These are phyloP conservation scores for Dimocarpus longan DNA, from an alignment of 345 rosid genomes.

Conservation along the genomic window DNA sequence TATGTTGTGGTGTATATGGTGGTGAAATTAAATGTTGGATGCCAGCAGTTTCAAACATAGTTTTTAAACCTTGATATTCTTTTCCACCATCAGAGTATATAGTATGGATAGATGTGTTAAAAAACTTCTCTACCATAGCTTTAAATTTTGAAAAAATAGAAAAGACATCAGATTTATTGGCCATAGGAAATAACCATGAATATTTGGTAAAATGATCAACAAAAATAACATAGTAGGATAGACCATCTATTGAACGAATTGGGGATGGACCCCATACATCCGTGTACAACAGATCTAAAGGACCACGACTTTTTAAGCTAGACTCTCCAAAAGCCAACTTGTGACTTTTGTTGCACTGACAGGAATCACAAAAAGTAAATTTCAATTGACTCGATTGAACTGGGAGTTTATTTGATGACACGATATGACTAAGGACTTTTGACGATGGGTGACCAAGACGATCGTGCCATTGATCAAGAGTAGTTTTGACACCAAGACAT, in stretches of 20 bases:
- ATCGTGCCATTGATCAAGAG: not conserved
- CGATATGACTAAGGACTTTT: not conserved
- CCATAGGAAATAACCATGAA: too few species aligned
- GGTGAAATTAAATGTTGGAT: not conserved
- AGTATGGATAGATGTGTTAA: not conserved
- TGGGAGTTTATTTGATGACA: not conserved
- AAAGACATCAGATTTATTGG: not conserved
- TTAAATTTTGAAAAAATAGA: not conserved
- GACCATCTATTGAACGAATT: not conserved
- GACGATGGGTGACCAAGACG: not conserved
- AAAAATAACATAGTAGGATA: too few species aligned
- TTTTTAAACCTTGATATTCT: not conserved
- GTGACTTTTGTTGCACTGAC: constrained; percentile 15
- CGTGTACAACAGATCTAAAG: not conserved
- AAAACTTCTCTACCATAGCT: not conserved
- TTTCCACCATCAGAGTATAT: not conserved
- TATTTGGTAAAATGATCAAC: too few species aligned
- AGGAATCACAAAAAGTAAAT: not conserved
- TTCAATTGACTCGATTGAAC: not conserved
- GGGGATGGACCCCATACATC: constrained; percentile 1
- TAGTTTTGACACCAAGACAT: not conserved
- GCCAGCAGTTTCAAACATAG: not conserved
- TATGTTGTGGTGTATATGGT: too few species aligned
- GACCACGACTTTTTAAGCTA: not conserved
- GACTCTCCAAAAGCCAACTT: not conserved